Evolutionary conservation across 805 yeast species (phyloP).

Genomic region (Pichia rugopelliculosa): DNA sequence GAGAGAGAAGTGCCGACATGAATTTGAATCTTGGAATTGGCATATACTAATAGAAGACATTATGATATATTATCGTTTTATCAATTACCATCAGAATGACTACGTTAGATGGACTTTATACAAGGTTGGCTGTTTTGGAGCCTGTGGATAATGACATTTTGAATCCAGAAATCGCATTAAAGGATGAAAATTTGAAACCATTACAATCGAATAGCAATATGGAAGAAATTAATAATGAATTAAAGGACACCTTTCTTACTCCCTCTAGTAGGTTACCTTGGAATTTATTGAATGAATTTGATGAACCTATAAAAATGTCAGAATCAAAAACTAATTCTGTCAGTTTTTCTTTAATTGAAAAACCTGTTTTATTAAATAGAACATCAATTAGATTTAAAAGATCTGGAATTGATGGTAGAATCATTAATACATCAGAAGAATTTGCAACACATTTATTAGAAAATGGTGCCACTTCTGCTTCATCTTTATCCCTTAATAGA

Average conservation of each 20-base stretch:
- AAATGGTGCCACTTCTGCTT: constrained; percentile 31
- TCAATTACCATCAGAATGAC: neutral
- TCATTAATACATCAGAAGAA: constrained; percentile 54
- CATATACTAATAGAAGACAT: too few species aligned
- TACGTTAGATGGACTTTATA: constrained; percentile 3
- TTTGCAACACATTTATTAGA: constrained; percentile 35
- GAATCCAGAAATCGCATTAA: constrained; percentile 15
- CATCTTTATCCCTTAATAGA: constrained; percentile 68
- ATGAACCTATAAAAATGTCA: constrained; percentile 38
- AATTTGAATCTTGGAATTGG: neutral
- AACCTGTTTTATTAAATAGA: constrained; percentile 58
- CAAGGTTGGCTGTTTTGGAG: constrained; percentile 6
- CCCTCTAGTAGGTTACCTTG: constrained; percentile 61
- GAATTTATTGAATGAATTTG: constrained; percentile 65
- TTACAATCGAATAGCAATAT: neutral
- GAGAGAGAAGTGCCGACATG: neutral
- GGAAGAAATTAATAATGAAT: constrained; percentile 13
- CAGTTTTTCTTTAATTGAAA: constrained; percentile 37
- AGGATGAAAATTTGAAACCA: neutral
- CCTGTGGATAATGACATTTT: neutral
- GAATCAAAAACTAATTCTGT: constrained; percentile 21
- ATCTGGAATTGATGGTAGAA: constrained; percentile 64
- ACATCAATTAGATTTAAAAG: constrained; percentile 64
- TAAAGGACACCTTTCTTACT: constrained; percentile 41
- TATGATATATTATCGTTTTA: too few species aligned